Evolutionary conservation across 169 alveolate species (phyloP), one percentile per base, ranked within the genome.

Genomic region (Theileria orientalis): DNA sequence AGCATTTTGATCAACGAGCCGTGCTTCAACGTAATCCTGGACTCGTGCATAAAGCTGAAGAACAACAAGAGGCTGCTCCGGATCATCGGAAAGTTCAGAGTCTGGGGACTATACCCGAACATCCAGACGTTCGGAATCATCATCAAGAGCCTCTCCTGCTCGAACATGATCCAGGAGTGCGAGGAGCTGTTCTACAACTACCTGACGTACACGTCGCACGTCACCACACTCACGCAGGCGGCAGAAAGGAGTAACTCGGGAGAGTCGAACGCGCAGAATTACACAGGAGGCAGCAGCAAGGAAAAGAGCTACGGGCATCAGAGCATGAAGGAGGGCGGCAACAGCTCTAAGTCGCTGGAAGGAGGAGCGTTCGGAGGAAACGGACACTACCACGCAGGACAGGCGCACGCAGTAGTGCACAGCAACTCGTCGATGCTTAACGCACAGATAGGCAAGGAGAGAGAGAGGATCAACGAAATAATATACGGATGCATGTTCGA

Each of bases 401-500:
- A n/a, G n/a, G n/a, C n/a, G n/a, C n/a, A n/a, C n/a, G n/a, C n/a
- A n/a, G n/a, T n/a, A n/a, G n/a, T n/a, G n/a, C n/a, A n/a, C n/a
- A n/a, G n/a, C n/a, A n/a, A 47, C 9, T 7, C 21, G 11, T n/a
- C 19, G 13, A 54, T 16, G 64, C 32, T 54, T n/a, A 54, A 54
- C 29, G 19, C 60, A n/a, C 19, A 5, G 23, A 9, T 23, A 5
- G 33, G 11, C 3, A 19, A 37, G 44, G 44, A 37, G 9, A 37
- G 9, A 9, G 23, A 69, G 25, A 49, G 33, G 23, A 49, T 7
- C 49, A 94, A 93, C 80, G 93, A 92, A 64, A 93, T 94, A 11
- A 83, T 94, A 14, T 96, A 93, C 67, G 97, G 97, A 66, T 92
- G 97, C 71, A 85, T 95, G 66, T 85, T 95, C 64, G 98, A 96